These are phyloP conservation scores for Rhizopogon roseolus DNA, from an alignment of 768 basidiomycete genomes.

Conservation along the genomic window DNA sequence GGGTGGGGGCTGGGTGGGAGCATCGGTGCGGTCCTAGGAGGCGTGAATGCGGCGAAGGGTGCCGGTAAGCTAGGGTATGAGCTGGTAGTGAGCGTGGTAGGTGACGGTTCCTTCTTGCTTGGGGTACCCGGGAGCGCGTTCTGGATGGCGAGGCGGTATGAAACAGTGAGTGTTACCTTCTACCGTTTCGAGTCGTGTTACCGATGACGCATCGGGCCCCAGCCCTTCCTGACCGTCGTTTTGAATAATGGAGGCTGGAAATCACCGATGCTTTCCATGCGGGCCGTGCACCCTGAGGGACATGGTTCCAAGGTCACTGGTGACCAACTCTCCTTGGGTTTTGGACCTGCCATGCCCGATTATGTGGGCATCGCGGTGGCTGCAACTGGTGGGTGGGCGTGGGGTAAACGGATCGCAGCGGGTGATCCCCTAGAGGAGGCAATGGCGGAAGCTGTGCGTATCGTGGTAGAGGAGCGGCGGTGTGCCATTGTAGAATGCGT, in stretches of 20 bases:
- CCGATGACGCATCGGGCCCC: neutral
- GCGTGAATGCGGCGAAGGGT: constrained; percentile 16
- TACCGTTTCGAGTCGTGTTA: neutral
- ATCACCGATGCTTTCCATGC: constrained; percentile 60
- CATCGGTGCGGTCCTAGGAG: constrained; percentile 52
- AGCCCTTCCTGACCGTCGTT: constrained; percentile 71
- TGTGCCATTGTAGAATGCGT: constrained; percentile 67
- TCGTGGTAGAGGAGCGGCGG: constrained; percentile 52
- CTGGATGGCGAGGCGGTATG: constrained; percentile 70
- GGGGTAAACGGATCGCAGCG: constrained; percentile 35
- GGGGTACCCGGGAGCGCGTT: constrained; percentile 60
- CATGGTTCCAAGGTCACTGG: constrained; percentile 42
- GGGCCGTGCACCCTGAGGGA: constrained; percentile 58
- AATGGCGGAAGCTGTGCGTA: constrained; percentile 45
- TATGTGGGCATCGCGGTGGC: constrained; percentile 61
- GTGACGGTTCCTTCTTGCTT: constrained; percentile 69
- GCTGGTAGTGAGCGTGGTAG: constrained; percentile 55
- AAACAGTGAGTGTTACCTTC: constrained; percentile 43
- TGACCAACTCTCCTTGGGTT: constrained; percentile 53
- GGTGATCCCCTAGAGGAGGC: constrained; percentile 24
- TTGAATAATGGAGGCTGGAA: constrained; percentile 74
- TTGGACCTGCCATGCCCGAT: constrained; percentile 60
- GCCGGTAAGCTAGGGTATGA: constrained; percentile 34
- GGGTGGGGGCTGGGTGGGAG: constrained; percentile 68
- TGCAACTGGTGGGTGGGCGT: constrained; percentile 67